Evolutionary conservation across 2,329 filamentous ascomycete genomes (phyloP), one percentile per base, ranked within the genome.

Genomic region (Passalora sequoiae): DNA sequence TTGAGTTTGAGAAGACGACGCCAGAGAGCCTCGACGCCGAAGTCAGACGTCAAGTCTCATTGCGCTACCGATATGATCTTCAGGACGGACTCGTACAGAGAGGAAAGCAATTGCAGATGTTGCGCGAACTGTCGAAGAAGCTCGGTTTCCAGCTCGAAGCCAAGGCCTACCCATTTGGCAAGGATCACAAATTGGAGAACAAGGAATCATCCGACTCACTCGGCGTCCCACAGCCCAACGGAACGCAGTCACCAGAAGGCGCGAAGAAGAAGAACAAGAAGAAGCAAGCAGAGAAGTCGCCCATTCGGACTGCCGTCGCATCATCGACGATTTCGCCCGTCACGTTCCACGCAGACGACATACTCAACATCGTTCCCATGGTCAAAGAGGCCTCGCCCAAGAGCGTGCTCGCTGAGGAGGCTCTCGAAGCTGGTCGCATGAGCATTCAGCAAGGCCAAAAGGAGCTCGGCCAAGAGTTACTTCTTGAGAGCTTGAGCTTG

Each of bases 381-480:
- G 80, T 97, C 60, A 97, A 97, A 74, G 89, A 98, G 64, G 92
- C 92, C 3, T 83, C 86, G 47, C 92, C 91, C 28, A 84, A 87
- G 67, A 96, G 89, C 64, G 75, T 87, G 19, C 77, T 98, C 49
- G 91, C 92, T 0, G 92, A 98, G 66, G 92, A 98, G 69, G 91
- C 92, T 10, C 75, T 98, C 31, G 92, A 98, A 67, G 92, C 91
- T 44, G 92, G 92, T 17, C 86, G 89, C 40, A 91, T 98, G 62
- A 96, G 91, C n/a, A 82, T 98, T 49, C 80, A 92, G 58, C 91
- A 97, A 64, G 84, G 87, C 63, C 89, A 98, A 72, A 91, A 86
- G 70, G 92, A 96, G 69, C 80, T 98, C 33, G 92, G 92, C 29
- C 89, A 96, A 67, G 92, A 98, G 67, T 77, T 98, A 44, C 78